These are phyloP conservation scores for Vicia villosa DNA, from an alignment of 306 rosid species.

Conservation along the genomic window DNA sequence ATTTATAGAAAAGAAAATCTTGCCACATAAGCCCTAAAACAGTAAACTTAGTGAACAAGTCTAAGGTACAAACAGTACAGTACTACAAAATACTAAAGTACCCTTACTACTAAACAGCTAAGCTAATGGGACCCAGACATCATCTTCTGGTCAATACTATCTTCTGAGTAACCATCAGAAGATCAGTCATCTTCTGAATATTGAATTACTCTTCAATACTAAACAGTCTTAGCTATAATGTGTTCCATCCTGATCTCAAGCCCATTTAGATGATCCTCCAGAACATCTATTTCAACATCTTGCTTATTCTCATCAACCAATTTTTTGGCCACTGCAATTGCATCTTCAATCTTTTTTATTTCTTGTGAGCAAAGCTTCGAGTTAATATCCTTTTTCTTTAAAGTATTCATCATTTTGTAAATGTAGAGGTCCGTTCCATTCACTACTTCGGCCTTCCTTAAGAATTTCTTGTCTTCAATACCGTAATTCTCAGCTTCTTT, in stretches of 20 bases:
- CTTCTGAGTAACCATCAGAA: too few species aligned
- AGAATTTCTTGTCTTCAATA: constrained; percentile 46
- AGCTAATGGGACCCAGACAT: too few species aligned
- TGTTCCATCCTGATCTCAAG: background rate
- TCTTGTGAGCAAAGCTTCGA: background rate
- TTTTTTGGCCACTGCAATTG: background rate
- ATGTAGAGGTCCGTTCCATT: constrained; percentile 42
- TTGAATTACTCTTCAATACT: too few species aligned
- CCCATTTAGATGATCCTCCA: background rate
- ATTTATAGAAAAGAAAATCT: too few species aligned
- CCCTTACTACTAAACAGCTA: too few species aligned
- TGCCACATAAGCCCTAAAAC: too few species aligned
- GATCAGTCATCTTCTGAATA: too few species aligned
- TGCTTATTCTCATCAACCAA: background rate
- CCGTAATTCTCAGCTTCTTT: constrained; percentile 45
- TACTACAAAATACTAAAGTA: too few species aligned
- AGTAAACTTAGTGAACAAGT: too few species aligned
- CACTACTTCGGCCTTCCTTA: constrained; percentile 39
- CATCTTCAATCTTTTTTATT: background rate
- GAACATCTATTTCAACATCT: background rate
- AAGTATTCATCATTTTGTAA: constrained; percentile 39
- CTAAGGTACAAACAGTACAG: too few species aligned
- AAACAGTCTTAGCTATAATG: background rate
- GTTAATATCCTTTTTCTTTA: constrained; percentile 32
- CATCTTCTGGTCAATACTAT: too few species aligned